Evolutionary conservation across 805 yeast species (phyloP).

Genomic region (Yarrowia bubula): DNA sequence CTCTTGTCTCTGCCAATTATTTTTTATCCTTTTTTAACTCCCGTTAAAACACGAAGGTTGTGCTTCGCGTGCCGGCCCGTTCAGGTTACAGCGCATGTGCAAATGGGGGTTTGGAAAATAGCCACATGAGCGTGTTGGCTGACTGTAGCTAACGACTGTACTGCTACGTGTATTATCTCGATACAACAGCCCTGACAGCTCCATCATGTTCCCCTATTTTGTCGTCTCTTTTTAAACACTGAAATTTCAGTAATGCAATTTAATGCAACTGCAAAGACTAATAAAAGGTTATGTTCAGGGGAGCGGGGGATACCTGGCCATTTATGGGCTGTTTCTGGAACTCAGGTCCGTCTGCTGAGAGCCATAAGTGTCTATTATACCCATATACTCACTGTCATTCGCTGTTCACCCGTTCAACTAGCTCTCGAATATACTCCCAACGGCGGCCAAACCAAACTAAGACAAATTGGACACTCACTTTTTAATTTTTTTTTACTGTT

Average conservation of each 20-base stretch:
- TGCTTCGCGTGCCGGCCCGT: conserved; percentile 1
- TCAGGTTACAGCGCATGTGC: neutral
- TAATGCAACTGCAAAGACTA: neutral
- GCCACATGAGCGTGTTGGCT: too few relatives aligned
- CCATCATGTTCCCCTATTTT: neutral
- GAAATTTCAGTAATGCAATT: conserved; percentile 13
- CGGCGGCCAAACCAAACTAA: neutral
- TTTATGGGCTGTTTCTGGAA: neutral
- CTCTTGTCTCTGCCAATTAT: neutral
- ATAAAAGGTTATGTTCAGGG: conserved; percentile 19
- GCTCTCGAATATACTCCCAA: neutral
- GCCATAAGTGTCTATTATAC: too few relatives aligned
- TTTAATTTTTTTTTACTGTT: neutral
- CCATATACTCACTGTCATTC: too few relatives aligned
- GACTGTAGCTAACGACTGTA: too few relatives aligned
- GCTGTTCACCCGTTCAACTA: too few relatives aligned
- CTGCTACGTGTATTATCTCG: neutral
- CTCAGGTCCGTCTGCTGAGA: too few relatives aligned
- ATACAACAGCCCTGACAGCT: neutral
- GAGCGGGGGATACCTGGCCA: neutral
- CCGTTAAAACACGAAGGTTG: conserved; percentile 18
- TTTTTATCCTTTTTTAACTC: conserved; percentile 1
- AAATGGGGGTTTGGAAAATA: neutral
- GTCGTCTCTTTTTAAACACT: neutral
- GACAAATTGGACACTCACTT: neutral